Conservation (phyloP, 345 rosid species). For the Aurinia saxatilis region DNA sequence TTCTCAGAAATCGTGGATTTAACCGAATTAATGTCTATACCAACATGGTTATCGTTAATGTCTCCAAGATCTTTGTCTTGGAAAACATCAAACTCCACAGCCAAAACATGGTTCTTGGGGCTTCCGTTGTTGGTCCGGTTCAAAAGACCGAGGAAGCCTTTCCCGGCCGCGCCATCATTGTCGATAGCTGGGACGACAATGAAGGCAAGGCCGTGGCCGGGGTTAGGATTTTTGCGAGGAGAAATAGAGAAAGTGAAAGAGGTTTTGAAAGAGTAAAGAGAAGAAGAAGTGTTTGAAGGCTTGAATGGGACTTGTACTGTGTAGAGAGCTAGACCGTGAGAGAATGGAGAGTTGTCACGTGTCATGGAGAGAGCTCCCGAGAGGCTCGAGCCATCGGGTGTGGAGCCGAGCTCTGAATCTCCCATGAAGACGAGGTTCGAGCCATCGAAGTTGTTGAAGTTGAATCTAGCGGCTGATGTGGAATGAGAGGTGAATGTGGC, state of each 20-base stretch:
- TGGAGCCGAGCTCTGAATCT: neutral
- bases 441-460: no score
- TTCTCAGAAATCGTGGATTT: neutral
- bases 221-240: neutral
- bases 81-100: conserved; percentile 3
- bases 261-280: neutral
- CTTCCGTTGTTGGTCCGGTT: conserved; percentile 14
- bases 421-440: neutral
- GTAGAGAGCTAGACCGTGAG: conserved; percentile 1
- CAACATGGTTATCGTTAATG: conserved; percentile 23
- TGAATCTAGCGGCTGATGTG: neutral
- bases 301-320: neutral
- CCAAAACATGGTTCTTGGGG: neutral
- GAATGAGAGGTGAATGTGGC: neutral
- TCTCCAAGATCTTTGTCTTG: conserved; percentile 7
- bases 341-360: neutral
- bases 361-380: neutral
- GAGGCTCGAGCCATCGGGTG: neutral
- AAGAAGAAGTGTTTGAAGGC: neutral
- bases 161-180: neutral
- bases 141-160: conserved; percentile 15
- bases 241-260: conserved; percentile 16
- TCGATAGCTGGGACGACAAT: neutral
- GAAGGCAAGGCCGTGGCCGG: conserved; percentile 5
- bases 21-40: conserved; percentile 21